Percentiles rank a stretch among this genome's conserved stretches.
Evolutionary conservation across 1,284 basidiomycete genomes (phyloP).

Genomic region (Chiua sp.): DNA sequence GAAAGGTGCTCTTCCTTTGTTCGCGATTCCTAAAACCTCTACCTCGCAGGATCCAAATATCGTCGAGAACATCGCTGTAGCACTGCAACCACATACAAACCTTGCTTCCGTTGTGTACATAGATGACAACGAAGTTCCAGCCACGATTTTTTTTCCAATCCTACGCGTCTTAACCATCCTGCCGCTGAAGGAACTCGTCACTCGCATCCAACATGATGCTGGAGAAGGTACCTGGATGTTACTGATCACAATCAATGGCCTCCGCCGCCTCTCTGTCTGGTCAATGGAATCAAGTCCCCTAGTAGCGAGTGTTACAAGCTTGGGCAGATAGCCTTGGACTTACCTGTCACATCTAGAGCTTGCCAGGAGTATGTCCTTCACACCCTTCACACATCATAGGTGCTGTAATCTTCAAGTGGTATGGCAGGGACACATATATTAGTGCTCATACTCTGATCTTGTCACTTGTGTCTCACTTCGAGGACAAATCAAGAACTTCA

Average conservation of each 20-base stretch:
- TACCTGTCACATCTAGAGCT: constrained; percentile 68
- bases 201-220: constrained; percentile 63
- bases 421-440: too few species aligned
- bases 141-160: constrained; percentile 49
- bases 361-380: constrained; percentile 58
- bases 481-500: too few species aligned
- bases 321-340: constrained; percentile 60
- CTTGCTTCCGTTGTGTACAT: constrained; percentile 65
- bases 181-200: constrained; percentile 58
- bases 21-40: too few species aligned
- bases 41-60: constrained; percentile 50
- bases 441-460: too few species aligned
- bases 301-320: constrained; percentile 59
- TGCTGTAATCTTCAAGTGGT: too few species aligned
- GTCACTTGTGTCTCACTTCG: too few species aligned
- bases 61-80: constrained; percentile 50
- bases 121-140: constrained; percentile 52
- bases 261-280: constrained; percentile 64
- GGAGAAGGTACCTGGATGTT: constrained; percentile 59
- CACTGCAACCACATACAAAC: constrained; percentile 60
- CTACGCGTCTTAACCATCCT: constrained; percentile 52
- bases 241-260: constrained; percentile 53
- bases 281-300: constrained; percentile 67
- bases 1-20: too few species aligned
- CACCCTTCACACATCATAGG: too few species aligned